Evolutionary conservation across 768 basidiomycete genomes (phyloP).

Genomic region (Dioszegia hungarica): DNA sequence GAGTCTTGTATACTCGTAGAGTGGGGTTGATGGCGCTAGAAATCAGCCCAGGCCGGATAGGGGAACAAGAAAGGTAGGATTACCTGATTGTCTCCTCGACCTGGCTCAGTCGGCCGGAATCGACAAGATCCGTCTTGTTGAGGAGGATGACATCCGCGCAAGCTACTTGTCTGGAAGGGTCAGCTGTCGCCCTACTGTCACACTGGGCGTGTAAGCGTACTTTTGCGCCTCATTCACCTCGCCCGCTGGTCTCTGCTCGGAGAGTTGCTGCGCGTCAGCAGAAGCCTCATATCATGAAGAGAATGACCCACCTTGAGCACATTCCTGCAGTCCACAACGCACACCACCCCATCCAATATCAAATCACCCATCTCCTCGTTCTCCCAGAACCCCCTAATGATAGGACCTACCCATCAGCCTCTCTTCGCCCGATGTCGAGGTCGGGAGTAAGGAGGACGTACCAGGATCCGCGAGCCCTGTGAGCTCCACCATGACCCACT

Average conservation of each 20-base stretch:
- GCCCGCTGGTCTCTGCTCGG: slow-evolving; percentile 66
- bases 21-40: slow-evolving; percentile 66
- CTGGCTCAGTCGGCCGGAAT: slow-evolving; percentile 51
- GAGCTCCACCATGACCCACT: slow-evolving; percentile 91
- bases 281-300: background rate
- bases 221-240: slow-evolving; percentile 72
- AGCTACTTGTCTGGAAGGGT: slow-evolving; percentile 75
- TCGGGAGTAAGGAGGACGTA: slow-evolving; percentile 46
- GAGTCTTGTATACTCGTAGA: slow-evolving; percentile 67
- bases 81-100: slow-evolving; percentile 60
- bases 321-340: slow-evolving; percentile 85
- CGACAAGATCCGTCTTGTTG: slow-evolving; percentile 81
- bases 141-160: slow-evolving; percentile 84
- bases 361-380: slow-evolving; percentile 52
- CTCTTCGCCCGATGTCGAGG: background rate
- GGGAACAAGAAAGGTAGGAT: slow-evolving; percentile 1
- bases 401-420: slow-evolving; percentile 25
- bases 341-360: slow-evolving; percentile 73
- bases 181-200: background rate
- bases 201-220: slow-evolving; percentile 51
- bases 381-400: slow-evolving; percentile 50
- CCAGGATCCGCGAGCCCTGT: slow-evolving; percentile 96
- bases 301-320: slow-evolving; percentile 49
- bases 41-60: background rate
- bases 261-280: slow-evolving; percentile 64